phyloP scores from a whole-genome alignment of 2,329 filamentous ascomycete genomes.

The Colletotrichum echinochloae region DNA sequence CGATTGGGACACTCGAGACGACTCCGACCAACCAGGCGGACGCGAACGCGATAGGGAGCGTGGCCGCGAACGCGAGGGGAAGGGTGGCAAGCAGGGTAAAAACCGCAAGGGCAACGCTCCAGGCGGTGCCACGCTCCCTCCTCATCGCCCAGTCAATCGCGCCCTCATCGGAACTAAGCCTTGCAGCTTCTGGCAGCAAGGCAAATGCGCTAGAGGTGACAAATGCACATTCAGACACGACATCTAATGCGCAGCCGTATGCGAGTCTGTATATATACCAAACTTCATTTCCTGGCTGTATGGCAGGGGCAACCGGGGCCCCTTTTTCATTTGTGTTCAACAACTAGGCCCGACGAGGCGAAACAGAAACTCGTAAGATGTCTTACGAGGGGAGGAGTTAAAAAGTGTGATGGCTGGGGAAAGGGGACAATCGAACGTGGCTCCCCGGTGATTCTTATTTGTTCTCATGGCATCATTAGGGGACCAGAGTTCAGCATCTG shows the following conservation, averaged over 20 bases:
- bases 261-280: constrained; percentile 11
- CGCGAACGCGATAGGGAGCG: constrained; percentile 47
- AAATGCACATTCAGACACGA: constrained; percentile 82
- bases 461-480: constrained; percentile 34
- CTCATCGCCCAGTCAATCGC: constrained; percentile 63
- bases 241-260: constrained; percentile 12
- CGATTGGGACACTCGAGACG: constrained; percentile 29
- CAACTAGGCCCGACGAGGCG: constrained; percentile 8
- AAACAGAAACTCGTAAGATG: constrained; percentile 1
- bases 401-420: background rate
- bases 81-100: constrained; percentile 51
- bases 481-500: constrained; percentile 27
- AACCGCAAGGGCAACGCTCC: constrained; percentile 53
- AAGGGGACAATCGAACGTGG: background rate
- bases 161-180: constrained; percentile 74
- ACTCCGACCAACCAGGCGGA: constrained; percentile 42
- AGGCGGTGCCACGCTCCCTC: constrained; percentile 49
- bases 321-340: constrained; percentile 13
- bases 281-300: constrained; percentile 4
- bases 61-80: constrained; percentile 48
- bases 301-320: background rate
- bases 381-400: background rate
- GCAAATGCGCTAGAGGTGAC: constrained; percentile 78
- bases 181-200: constrained; percentile 77
- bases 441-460: background rate